A percentile compares a stretch with the other conserved stretches of the same genome.
phyloP scores from a whole-genome alignment of 2,329 filamentous ascomycete genomes.

The Cercospora sojina region DNA sequence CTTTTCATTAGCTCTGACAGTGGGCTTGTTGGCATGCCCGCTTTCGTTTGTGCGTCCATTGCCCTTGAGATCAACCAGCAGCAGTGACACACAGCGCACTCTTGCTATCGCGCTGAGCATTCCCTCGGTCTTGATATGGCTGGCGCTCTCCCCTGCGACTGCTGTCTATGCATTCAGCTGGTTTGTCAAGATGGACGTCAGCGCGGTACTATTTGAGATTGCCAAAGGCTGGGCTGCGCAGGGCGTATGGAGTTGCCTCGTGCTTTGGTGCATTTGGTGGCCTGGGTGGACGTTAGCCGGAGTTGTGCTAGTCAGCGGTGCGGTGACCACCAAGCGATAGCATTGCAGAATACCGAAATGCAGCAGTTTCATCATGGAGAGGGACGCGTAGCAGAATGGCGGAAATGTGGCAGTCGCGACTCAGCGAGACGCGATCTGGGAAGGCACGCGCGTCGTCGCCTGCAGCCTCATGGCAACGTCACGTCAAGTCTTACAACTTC shows the following conservation, averaged over 20 bases:
- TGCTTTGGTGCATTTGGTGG: slow-evolving; percentile 38
- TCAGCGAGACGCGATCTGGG: neutral
- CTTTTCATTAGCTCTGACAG: slow-evolving; percentile 83
- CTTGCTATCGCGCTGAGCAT: slow-evolving; percentile 18
- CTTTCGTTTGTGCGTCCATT: slow-evolving; percentile 66
- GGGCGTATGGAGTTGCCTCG: slow-evolving; percentile 36
- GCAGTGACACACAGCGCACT: neutral
- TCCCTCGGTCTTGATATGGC: slow-evolving; percentile 18
- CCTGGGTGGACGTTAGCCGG: slow-evolving; percentile 37
- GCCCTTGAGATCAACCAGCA: slow-evolving; percentile 14
- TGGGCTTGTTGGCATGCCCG: slow-evolving; percentile 76
- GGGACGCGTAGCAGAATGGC: neutral
- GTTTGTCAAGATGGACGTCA: slow-evolving; percentile 25
- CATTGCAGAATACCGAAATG: neutral
- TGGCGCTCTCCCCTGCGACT: slow-evolving; percentile 26
- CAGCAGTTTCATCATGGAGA: neutral
- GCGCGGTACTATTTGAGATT: slow-evolving; percentile 31
- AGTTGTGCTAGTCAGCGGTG: slow-evolving; percentile 28
- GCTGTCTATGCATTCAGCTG: slow-evolving; percentile 27
- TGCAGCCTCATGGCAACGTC: slow-evolving; percentile 7
- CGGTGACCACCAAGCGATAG: slow-evolving; percentile 15
- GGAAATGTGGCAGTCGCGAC: neutral
- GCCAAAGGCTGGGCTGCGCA: slow-evolving; percentile 37
- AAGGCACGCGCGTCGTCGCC: slow-evolving; percentile 1
- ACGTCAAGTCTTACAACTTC: neutral